Percentiles rank a stretch among this genome's conserved stretches.
These are phyloP conservation scores for Trichoderma sp. DNA, from an alignment of 2,329 filamentous ascomycete genomes.

Conservation along the genomic window DNA sequence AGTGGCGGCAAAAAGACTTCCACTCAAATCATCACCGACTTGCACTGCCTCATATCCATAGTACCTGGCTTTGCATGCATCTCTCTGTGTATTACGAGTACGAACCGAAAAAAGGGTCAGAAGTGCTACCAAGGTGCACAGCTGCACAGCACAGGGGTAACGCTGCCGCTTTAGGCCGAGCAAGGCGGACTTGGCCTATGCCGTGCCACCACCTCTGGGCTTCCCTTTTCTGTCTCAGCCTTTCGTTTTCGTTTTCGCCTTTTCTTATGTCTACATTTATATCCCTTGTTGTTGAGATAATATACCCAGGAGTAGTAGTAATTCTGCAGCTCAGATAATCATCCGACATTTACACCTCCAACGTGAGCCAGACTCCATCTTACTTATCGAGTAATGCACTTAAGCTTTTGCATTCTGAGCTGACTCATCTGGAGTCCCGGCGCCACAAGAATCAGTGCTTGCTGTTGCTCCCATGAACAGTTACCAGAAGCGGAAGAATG, in stretches of 20 bases:
- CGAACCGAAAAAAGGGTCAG: background rate
- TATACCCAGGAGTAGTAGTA: background rate
- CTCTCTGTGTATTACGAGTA: background rate
- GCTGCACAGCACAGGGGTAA: constrained; percentile 1
- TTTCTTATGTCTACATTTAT: background rate
- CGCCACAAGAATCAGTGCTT: background rate
- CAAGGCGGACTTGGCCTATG: background rate
- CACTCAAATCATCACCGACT: background rate
- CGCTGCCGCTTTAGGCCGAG: background rate
- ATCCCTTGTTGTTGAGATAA: background rate
- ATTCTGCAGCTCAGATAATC: background rate
- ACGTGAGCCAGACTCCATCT: background rate
- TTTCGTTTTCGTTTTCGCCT: constrained; percentile 16
- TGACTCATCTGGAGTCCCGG: background rate
- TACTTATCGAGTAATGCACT: background rate
- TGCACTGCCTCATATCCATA: background rate
- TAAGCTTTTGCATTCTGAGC: constrained; percentile 4
- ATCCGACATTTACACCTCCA: background rate
- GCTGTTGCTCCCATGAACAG: background rate
- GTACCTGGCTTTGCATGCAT: background rate
- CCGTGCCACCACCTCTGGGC: background rate
- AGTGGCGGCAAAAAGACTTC: background rate
- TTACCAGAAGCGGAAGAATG: background rate
- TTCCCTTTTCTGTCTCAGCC: background rate
- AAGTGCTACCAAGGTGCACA: background rate